Evolutionary conservation across 2,329 filamentous ascomycete genomes (phyloP), one percentile per base, ranked within the genome.

Genomic region (Cladophialophora immunda): DNA sequence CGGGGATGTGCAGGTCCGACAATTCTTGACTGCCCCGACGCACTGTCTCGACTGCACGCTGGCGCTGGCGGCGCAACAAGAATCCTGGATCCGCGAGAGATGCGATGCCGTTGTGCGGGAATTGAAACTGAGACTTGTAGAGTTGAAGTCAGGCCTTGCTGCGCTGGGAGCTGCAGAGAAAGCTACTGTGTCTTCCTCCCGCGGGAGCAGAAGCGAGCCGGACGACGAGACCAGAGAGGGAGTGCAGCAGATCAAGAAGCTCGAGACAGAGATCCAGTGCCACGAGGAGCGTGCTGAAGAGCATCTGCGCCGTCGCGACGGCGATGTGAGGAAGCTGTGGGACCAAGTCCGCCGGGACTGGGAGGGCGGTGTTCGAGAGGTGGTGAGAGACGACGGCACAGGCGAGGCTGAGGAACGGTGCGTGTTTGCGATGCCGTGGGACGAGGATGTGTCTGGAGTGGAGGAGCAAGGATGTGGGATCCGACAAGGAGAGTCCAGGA

Each of bases 371-470:
- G 27, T 64, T 3, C 30, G 65, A 1, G 65, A 64, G n/a, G 36
- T 67, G 3, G 52, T 67, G 13, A 9, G 61, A 7, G 65, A 53
- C 6, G 65, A 67, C 52, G 65, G 65, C 1, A 47, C 60, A 0
- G 61, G 65, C 34, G 55, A 67, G 36, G 60, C 61, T 4, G 56
- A 63, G 55, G 65, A 67, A 55, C 38, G 15, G 25, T 67, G 65
- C 41, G 27, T 41, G 8, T 67, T 67, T 55, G 54, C 50, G 27
- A 6, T 54, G 22, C 25, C 45, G 2, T 52, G 45, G 45, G 41
- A 27, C 0, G 92, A 41, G 19, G 45, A 50, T 34, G 13, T 9
- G 5, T 5, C 2, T 34, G 32, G 7, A 9, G 2, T 13, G 4
- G 32, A 5, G 32, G 13, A 34, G 32, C 6, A 11, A 7, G 32